Evolutionary conservation across 164 flowering plant species (phyloP).

Genomic region (Vitis riparia): DNA sequence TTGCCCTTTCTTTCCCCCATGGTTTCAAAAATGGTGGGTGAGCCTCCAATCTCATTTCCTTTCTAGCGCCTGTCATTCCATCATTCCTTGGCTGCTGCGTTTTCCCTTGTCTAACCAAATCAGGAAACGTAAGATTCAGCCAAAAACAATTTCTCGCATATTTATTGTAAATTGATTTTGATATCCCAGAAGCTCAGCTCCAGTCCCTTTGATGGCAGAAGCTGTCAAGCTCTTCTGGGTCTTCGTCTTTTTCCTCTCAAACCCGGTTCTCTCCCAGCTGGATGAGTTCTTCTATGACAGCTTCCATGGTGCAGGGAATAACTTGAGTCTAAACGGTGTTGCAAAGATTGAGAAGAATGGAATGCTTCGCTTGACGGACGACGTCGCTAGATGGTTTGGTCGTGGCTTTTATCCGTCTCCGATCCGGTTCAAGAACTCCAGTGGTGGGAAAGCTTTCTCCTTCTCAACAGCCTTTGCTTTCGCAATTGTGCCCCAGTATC

Average conservation of each 20-base stretch:
- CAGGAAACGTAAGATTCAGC: too few species aligned
- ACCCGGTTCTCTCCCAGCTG: constrained; percentile 27
- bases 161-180: too few species aligned
- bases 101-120: too few species aligned
- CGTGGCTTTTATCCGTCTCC: constrained; percentile 60
- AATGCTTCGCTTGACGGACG: constrained; percentile 49
- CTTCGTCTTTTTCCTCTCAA: constrained; percentile 21
- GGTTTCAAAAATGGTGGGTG: too few species aligned
- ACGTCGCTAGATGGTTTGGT: constrained; percentile 36
- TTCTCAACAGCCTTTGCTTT: constrained; percentile 75
- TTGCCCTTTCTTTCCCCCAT: too few species aligned
- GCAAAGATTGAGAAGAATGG: constrained; percentile 52
- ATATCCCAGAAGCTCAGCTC: constrained; percentile 1
- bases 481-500: constrained; percentile 46
- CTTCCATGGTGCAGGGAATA: constrained; percentile 24
- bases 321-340: constrained; percentile 38
- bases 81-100: too few species aligned
- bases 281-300: constrained; percentile 42
- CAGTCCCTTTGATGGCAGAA: constrained; percentile 10
- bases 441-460: constrained; percentile 33
- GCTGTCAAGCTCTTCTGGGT: constrained; percentile 17
- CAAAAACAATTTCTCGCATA: too few species aligned
- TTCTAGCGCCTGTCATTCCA: too few species aligned
- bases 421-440: constrained; percentile 44
- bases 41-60: too few species aligned